Conservation (phyloP, 2,329 filamentous ascomycete species). For the Colletotrichum tropicale region DNA sequence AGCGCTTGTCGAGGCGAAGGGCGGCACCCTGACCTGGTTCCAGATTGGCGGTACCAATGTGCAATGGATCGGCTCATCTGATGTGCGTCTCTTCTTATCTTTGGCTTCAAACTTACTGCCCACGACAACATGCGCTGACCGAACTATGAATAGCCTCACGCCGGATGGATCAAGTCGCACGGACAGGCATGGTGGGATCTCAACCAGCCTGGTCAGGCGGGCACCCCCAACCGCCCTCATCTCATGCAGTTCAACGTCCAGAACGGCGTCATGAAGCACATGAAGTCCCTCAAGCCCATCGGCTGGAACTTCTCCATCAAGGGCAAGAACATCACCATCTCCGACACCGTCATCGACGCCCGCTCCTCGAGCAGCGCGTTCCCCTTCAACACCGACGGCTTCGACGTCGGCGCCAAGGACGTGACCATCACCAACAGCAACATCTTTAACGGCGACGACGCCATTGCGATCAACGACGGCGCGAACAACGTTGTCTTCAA, state of each 20-base stretch:
- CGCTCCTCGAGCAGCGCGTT: slow-evolving; percentile 36
- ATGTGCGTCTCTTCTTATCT: slow-evolving; percentile 27
- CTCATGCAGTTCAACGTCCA: slow-evolving; percentile 41
- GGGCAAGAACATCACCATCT: slow-evolving; percentile 43
- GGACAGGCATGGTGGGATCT: slow-evolving; percentile 50
- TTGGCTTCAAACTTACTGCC: neutral
- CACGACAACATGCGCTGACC: neutral
- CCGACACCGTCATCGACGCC: slow-evolving; percentile 43
- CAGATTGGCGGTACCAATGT: slow-evolving; percentile 35
- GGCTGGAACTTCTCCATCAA: slow-evolving; percentile 44
- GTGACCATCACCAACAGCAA: slow-evolving; percentile 30
- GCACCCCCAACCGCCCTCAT: slow-evolving; percentile 41
- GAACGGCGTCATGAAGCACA: slow-evolving; percentile 38
- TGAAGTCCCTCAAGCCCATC: slow-evolving; percentile 47
- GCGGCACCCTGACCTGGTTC: slow-evolving; percentile 40
- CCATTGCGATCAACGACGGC: slow-evolving; percentile 41
- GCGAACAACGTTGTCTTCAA: slow-evolving; percentile 42
- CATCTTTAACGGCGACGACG: slow-evolving; percentile 48
- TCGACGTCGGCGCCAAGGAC: slow-evolving; percentile 34
- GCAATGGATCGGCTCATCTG: slow-evolving; percentile 34
- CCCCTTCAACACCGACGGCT: slow-evolving; percentile 45
- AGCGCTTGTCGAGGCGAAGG: slow-evolving; percentile 34
- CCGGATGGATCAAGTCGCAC: slow-evolving; percentile 49
- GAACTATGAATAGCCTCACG: slow-evolving; percentile 11
- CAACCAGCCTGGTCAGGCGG: slow-evolving; percentile 41